Base-by-base conservation (phyloP, 2,329 filamentous ascomycete species). In the Exophiala alcalophila region DNA sequence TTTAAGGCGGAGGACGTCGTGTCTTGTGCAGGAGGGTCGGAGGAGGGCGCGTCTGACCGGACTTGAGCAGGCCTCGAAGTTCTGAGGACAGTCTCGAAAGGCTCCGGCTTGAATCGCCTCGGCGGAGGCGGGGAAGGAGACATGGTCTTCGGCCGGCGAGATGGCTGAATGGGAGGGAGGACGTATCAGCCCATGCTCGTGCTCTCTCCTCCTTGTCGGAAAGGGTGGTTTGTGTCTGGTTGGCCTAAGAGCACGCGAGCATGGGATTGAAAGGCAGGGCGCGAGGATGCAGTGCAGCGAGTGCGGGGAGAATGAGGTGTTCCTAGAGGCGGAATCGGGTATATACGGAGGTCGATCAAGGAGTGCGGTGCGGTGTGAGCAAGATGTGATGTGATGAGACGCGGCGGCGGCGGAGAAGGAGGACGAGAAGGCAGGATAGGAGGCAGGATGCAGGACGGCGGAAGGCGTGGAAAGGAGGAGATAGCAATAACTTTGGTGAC, bases 61-160 rank as follows among this genome's bases (percentile, higher is more conserved):
- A 8, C 33, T 14, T 21, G 24, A 27, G 40, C 27, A 18, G 28
- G 33, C 31, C 40, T 52, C 28, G 50, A 49, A n/a, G 29, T 50
- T 37, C 38, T 32, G 23, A 44, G 32, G 4, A 47, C 49, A 14
- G 51, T 57, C 46, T 58, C 54, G 32, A 58, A 27, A 33, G 55
- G 60, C 18, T 62, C 56, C 11, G 61, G 61, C 10, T 54, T 32
- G 30, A 62, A 57, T 18, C 36, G 42, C 40, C 37, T 44, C 32
- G 25, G 37, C 27, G 44, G 43, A 44, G 45, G 42, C 40, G 44
- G 49, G 44, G 47, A 47, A 33, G 45, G 30, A 16, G 38, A 38
- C 49, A 49, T 52, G 24, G 23, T 45, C 7, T 26, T 44, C 24
- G 16, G 27, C 26, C 16, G 24, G 21, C 21, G 10, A 5, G 20